phyloP scores from a whole-genome alignment of 345 rosid genomes.

The Trapa incisa region DNA sequence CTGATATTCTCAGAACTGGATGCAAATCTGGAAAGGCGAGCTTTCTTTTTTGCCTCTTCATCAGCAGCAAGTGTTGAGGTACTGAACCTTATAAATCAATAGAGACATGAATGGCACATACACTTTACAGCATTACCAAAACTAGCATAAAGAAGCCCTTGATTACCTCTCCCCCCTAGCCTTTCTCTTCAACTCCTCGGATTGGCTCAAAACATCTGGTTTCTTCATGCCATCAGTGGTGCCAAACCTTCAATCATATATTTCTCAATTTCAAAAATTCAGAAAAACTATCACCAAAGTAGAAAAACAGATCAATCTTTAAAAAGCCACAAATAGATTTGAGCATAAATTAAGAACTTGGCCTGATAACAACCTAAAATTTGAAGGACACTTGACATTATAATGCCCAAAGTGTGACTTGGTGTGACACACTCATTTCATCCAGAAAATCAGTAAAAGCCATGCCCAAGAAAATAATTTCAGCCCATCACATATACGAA shows the following conservation, averaged over 20 bases:
- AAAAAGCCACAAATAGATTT: not conserved
- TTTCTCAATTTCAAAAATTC: not conserved
- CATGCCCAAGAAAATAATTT: too few species aligned
- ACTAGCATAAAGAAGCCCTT: not conserved
- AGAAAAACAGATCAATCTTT: not conserved
- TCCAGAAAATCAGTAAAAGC: too few species aligned
- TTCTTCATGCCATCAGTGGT: slow-evolving; percentile 22
- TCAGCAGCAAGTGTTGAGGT: slow-evolving; percentile 28
- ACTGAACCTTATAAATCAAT: slow-evolving; percentile 45
- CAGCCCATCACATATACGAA: too few species aligned
- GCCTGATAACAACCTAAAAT: not conserved
- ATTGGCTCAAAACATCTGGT: slow-evolving; percentile 36
- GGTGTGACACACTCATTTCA: not conserved
- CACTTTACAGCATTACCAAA: not conserved
- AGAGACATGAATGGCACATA: not conserved
- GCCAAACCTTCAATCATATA: slow-evolving; percentile 51
- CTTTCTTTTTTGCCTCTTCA: slow-evolving; percentile 75
- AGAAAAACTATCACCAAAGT: not conserved
- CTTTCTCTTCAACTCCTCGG: slow-evolving; percentile 79
- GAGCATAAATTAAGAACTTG: not conserved
- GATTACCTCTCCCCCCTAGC: slow-evolving; percentile 72
- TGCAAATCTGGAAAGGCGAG: slow-evolving; percentile 69
- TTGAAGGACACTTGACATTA: not conserved
- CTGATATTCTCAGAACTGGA: slow-evolving; percentile 30
- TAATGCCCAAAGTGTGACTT: not conserved